Percentiles rank a stretch among this genome's conserved stretches.
Conservation (phyloP, 2,329 filamentous ascomycete species). For the Colletotrichum eleusines region DNA sequence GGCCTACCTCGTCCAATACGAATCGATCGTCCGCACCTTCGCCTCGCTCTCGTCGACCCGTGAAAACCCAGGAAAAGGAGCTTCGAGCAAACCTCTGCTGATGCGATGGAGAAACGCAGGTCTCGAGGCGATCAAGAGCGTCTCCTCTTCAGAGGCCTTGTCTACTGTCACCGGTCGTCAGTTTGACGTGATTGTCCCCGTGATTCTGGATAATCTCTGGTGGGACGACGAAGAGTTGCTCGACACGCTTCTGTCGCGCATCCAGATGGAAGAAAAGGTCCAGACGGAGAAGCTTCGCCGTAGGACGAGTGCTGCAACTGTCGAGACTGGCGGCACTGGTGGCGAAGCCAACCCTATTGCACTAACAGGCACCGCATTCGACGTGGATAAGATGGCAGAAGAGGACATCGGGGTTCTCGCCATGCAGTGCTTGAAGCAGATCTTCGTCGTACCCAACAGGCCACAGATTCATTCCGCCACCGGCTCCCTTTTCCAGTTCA, state of each 20-base stretch:
- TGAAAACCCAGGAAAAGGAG: constrained; percentile 62
- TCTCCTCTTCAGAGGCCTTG: constrained; percentile 84
- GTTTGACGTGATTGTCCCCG: constrained; percentile 82
- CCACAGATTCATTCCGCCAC: constrained; percentile 85
- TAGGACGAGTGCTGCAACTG: constrained; percentile 83
- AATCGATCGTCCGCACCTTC: constrained; percentile 83
- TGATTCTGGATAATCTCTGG: constrained; percentile 89
- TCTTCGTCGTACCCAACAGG: constrained; percentile 86
- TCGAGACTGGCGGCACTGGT: constrained; percentile 75
- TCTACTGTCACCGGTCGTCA: constrained; percentile 81
- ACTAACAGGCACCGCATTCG: constrained; percentile 83
- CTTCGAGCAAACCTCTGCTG: constrained; percentile 77
- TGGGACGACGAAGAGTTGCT: constrained; percentile 79
- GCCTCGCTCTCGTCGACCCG: constrained; percentile 81
- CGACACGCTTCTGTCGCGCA: constrained; percentile 73
- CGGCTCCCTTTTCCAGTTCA: constrained; percentile 78
- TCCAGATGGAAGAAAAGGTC: constrained; percentile 75
- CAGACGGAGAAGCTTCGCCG: constrained; percentile 75
- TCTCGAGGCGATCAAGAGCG: constrained; percentile 81
- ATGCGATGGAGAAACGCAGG: constrained; percentile 83
- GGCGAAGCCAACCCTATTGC: constrained; percentile 76
- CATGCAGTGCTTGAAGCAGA: constrained; percentile 85
- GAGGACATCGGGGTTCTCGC: constrained; percentile 89
- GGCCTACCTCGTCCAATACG: constrained; percentile 84
- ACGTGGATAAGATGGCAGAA: constrained; percentile 90